Evolutionary conservation across 441 rosid genomes (phyloP).

Genomic region (Croton laevigatus): DNA sequence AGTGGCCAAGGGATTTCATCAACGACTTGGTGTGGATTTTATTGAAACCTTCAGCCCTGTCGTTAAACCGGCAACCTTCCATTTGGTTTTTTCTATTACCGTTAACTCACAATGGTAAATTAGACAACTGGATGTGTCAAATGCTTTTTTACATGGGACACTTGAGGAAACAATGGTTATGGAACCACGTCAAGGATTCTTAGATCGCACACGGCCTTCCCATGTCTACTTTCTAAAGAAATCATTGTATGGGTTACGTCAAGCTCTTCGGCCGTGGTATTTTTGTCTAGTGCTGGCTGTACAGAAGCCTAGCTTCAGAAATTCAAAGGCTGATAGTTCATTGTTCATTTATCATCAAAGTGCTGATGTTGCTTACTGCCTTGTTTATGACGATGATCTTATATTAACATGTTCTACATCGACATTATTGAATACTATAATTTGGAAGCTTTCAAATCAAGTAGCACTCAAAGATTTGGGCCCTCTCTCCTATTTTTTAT

Average conservation of each 20-base stretch:
- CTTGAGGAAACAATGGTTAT: neutral
- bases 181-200: neutral
- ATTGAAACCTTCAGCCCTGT: too few relatives aligned
- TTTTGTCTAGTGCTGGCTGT: neutral
- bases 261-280: neutral
- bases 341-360: too few relatives aligned
- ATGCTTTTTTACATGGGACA: neutral
- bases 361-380: neutral
- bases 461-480: neutral
- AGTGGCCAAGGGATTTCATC: too few relatives aligned
- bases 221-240: neutral
- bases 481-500: neutral
- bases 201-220: neutral
- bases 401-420: neutral
- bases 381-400: neutral
- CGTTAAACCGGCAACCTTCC: too few relatives aligned
- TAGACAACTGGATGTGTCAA: neutral
- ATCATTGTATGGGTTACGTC: neutral
- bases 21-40: too few relatives aligned
- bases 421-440: neutral
- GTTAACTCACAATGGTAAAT: neutral
- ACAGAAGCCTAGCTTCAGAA: neutral
- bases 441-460: neutral
- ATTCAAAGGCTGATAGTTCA: neutral
- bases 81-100: neutral